Evolutionary conservation across 306 rosid species (phyloP).

Genomic region (Inga oerstediana): DNA sequence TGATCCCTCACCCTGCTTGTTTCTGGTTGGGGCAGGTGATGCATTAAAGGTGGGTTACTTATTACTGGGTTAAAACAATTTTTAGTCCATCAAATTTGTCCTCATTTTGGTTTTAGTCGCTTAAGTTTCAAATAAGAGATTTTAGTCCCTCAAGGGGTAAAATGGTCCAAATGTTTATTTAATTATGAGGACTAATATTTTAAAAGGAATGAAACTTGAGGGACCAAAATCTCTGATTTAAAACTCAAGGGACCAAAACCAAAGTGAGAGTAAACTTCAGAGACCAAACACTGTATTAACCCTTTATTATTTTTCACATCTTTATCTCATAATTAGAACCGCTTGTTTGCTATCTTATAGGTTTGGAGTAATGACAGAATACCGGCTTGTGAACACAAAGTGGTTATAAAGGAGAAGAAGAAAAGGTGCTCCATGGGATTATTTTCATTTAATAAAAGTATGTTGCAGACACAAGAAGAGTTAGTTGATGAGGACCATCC

Average conservation of each 20-base stretch:
- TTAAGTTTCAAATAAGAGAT: too few species aligned
- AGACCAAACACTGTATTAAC: too few species aligned
- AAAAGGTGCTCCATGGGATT: slow-evolving; percentile 40
- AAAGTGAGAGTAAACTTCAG: too few species aligned
- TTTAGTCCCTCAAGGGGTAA: too few species aligned
- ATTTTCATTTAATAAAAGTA: slow-evolving; percentile 30
- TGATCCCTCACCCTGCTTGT: slow-evolving; percentile 38
- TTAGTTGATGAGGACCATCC: slow-evolving; percentile 41
- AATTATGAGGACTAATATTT: too few species aligned
- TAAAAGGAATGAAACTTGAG: too few species aligned
- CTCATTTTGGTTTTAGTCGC: too few species aligned
- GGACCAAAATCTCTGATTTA: too few species aligned
- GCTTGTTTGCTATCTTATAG: background rate
- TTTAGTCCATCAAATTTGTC: too few species aligned
- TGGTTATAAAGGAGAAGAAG: slow-evolving; percentile 31
- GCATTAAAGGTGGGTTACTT: slow-evolving; percentile 34
- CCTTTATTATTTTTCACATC: background rate
- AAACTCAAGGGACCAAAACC: too few species aligned
- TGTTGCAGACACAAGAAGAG: slow-evolving; percentile 16
- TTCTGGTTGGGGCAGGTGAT: slow-evolving; percentile 40
- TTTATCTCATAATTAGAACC: background rate
- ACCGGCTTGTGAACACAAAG: slow-evolving; percentile 23
- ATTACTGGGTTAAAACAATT: too few species aligned
- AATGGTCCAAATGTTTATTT: too few species aligned
- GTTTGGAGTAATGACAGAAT: slow-evolving; percentile 45